phyloP scores from a whole-genome alignment of 73 alveolate genomes.

The Paramecium octaurelia region DNA sequence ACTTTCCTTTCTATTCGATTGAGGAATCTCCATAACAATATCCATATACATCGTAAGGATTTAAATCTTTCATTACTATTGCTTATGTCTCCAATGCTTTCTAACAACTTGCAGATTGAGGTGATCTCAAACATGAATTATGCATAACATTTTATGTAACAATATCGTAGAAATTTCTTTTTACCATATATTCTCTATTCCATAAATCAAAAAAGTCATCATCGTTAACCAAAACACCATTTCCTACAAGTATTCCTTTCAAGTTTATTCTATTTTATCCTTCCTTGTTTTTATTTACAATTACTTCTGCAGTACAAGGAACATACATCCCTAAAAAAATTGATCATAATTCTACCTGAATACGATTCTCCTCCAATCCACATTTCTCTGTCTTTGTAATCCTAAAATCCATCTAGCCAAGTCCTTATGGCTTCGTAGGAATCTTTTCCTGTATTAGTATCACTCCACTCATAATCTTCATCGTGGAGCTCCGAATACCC shows the following conservation, averaged over 20 bases:
- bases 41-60: slow-evolving; percentile 23
- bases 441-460: slow-evolving; percentile 72
- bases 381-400: slow-evolving; percentile 57
- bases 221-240: slow-evolving; percentile 72
- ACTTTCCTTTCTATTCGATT: not conserved
- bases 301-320: slow-evolving; percentile 72
- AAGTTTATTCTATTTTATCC: slow-evolving; percentile 59
- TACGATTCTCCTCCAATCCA: slow-evolving; percentile 81
- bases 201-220: not conserved
- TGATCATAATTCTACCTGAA: slow-evolving; percentile 78
- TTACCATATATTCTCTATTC: not conserved
- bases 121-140: not conserved
- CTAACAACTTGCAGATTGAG: not conserved
- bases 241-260: slow-evolving; percentile 89
- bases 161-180: not conserved
- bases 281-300: slow-evolving; percentile 2
- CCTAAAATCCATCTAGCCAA: slow-evolving; percentile 69
- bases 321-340: slow-evolving; percentile 74
- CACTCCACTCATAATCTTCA: slow-evolving; percentile 65
- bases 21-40: slow-evolving; percentile 37
- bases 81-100: not conserved
- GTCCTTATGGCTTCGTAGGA: slow-evolving; percentile 67
- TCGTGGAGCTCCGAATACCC: slow-evolving; percentile 75
- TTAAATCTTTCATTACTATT: not conserved
- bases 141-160: not conserved